Evolutionary conservation across 1,284 basidiomycete species (phyloP).

Genomic region (Papiliotrema terrestris): DNA sequence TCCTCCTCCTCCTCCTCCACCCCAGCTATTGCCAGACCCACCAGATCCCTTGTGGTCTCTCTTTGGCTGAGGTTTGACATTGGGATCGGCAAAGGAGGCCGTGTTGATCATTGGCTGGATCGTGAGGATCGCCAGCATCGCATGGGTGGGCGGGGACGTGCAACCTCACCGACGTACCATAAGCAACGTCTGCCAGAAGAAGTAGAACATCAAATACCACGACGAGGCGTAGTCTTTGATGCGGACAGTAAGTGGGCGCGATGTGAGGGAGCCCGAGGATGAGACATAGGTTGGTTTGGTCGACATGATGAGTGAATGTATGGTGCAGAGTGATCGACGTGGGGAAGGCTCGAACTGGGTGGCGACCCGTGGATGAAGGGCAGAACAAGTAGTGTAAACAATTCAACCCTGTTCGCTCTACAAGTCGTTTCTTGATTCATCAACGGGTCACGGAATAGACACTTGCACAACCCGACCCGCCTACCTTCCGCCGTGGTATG

Average conservation of each 20-base stretch:
- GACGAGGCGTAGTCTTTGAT: constrained; percentile 13
- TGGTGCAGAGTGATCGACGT: not conserved
- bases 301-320: not conserved
- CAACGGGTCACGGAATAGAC: too few relatives aligned
- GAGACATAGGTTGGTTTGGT: constrained; percentile 25
- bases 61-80: not conserved
- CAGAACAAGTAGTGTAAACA: too few relatives aligned
- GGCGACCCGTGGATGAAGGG: too few relatives aligned
- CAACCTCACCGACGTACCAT: constrained; percentile 23
- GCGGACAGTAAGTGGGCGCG: constrained; percentile 26
- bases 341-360: not conserved
- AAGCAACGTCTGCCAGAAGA: constrained; percentile 41
- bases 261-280: constrained; percentile 28
- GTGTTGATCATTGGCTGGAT: not conserved
- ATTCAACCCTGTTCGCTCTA: too few relatives aligned
- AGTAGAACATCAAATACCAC: constrained; percentile 22
- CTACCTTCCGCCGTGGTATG: constrained; percentile 1
- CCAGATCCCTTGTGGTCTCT: not conserved
- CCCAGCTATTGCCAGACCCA: not conserved
- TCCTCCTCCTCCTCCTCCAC: constrained; percentile 1
- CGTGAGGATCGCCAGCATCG: not conserved
- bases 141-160: not conserved
- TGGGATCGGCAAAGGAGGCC: constrained; percentile 2
- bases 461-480: too few relatives aligned
- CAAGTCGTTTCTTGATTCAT: too few relatives aligned